Base-by-base conservation (phyloP, 305 asterid genomes). In the Plantago lanceolata region DNA sequence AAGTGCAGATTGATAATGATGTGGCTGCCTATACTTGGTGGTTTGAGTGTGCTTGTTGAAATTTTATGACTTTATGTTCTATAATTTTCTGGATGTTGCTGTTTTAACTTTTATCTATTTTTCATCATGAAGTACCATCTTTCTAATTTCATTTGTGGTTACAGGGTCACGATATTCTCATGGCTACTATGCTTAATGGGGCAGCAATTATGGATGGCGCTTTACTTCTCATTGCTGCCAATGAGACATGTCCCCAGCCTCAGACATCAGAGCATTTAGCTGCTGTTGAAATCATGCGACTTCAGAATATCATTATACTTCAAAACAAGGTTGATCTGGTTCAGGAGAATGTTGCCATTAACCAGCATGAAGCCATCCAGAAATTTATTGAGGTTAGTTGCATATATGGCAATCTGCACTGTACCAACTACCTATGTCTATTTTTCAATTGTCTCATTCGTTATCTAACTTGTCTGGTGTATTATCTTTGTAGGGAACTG, bases 131-230 rank as follows among this genome's bases (percentile, higher is more conserved):
- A 15, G n/a, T 63, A 28, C 44, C 61, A 3, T 33, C 11, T 7
- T 44, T 57, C 64, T 17, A 21, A 48, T 67, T 33, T 40, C 35
- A 14, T 65, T 56, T 56, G 58, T 68, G 64, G n/a, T 50, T 20
- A 35, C 71, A 89, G 98, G 98, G 98, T 47, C 98, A 92, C 47
- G 98, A 92, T 82, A 92, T 89, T 85, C 96, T 92, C 83, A 92
- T 92, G 98, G 98, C 98, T 72, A 92, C 98, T 3, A 92, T 92
- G 98, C 98, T 92, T 81, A 92, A 92, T 59, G 98, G 98, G 68
- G 98, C 98, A 2, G 96, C 98, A 54, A 92, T 92, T 63, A 92
- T 92, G 98, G 98, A 92, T 68, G 98, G 98, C 21, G 98, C 98
- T 50, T 71, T 92, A 57, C 96, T 92, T 71, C 95, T 92, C 47